Evolutionary conservation across 805 yeast species (phyloP).

Genomic region (Clavispora fructus): DNA sequence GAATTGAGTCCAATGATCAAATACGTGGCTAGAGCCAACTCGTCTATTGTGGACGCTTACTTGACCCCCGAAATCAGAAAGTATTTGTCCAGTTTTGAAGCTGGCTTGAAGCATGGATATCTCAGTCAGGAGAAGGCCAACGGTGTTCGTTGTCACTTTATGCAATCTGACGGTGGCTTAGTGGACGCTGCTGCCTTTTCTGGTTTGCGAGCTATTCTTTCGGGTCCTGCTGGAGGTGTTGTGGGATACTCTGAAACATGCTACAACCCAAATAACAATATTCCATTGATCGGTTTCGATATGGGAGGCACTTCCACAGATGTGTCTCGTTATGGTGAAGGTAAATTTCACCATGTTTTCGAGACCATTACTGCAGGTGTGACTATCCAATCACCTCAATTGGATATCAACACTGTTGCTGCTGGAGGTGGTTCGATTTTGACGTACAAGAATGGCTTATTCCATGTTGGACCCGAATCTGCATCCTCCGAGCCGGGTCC

Average conservation of each 20-base stretch:
- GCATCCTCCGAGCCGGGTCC: conserved; percentile 18
- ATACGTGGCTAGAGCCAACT: conserved; percentile 36
- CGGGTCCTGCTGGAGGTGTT: conserved; percentile 98
- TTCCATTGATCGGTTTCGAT: conserved; percentile 50
- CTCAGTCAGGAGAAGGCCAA: conserved; percentile 15
- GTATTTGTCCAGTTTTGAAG: conserved; percentile 32
- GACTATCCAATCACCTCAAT: conserved; percentile 40
- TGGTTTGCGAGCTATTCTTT: conserved; percentile 80
- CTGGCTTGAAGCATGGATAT: conserved; percentile 38
- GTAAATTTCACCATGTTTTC: conserved; percentile 36
- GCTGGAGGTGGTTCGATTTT: conserved; percentile 42
- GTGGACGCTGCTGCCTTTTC: conserved; percentile 80
- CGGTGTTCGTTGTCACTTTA: conserved; percentile 66
- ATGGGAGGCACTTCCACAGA: conserved; percentile 46
- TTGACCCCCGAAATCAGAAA: conserved; percentile 34
- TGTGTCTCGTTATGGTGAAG: conserved; percentile 36
- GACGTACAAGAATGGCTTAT: conserved; percentile 15
- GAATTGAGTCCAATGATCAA: conserved; percentile 41
- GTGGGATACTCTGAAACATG: conserved; percentile 90
- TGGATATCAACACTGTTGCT: conserved; percentile 42
- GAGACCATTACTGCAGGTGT: conserved; percentile 43
- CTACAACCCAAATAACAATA: conserved; percentile 36
- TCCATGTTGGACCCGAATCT: conserved; percentile 17
- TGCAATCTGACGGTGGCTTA: conserved; percentile 97
- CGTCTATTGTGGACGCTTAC: conserved; percentile 42